These are phyloP conservation scores for Ceratobasidium papillatum DNA, from an alignment of 1,284 basidiomycete genomes.

Conservation along the genomic window DNA sequence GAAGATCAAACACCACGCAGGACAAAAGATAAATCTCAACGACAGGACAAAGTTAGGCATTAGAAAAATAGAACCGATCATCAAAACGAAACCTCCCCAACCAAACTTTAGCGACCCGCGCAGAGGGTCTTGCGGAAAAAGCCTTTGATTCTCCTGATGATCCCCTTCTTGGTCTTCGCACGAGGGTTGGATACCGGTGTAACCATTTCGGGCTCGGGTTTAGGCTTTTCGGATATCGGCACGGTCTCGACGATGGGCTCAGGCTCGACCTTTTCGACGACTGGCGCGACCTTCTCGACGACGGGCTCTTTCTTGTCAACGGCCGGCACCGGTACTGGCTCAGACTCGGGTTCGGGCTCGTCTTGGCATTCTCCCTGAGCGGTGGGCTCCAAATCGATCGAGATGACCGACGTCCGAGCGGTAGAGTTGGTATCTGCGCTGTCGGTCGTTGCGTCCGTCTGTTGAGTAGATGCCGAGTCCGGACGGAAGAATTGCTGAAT, in stretches of 20 bases:
- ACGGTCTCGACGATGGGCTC: not conserved
- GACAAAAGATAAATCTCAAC: not conserved
- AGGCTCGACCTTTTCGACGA: too few relatives aligned
- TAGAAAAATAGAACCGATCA: not conserved
- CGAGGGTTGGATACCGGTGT: not conserved
- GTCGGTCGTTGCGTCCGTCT: not conserved
- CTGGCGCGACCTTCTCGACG: not conserved
- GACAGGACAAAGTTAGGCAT: too few relatives aligned
- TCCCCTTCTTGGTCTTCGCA: not conserved
- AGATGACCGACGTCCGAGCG: not conserved
- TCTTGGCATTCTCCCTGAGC: not conserved
- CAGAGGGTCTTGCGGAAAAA: not conserved
- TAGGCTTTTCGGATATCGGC: not conserved
- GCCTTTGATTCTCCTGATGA: not conserved
- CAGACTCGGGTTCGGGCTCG: not conserved
- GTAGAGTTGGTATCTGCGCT: not conserved
- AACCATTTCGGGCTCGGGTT: not conserved
- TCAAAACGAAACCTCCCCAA: not conserved
- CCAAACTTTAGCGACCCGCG: not conserved
- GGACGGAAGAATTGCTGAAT: not conserved
- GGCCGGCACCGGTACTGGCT: not conserved
- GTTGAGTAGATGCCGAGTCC: not conserved
- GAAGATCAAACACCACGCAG: not conserved
- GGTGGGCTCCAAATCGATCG: not conserved
- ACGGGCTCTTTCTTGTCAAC: not conserved